phyloP scores from a whole-genome alignment of 225 moss, liverwort and hornwort genomes.

The Polytrichum formosum region DNA sequence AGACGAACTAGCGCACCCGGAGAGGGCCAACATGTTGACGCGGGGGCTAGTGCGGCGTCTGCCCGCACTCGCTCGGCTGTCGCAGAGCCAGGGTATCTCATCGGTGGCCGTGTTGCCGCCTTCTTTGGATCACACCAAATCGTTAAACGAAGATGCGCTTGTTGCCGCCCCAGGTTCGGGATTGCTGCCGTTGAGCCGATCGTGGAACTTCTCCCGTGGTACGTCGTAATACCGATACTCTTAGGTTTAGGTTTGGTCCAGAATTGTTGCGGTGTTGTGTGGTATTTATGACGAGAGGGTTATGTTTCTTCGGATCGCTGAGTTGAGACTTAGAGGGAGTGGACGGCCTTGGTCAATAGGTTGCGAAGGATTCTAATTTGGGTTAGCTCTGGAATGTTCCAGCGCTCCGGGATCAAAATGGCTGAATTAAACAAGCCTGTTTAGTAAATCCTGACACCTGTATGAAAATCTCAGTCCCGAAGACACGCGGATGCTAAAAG shows the following conservation, averaged over 20 bases:
- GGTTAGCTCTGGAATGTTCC: too few species aligned
- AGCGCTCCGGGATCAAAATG: too few species aligned
- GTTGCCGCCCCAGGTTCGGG: neutral
- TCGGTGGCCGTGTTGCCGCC: slow-evolving; percentile 6
- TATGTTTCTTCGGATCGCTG: too few species aligned
- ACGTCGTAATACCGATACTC: neutral
- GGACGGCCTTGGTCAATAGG: too few species aligned
- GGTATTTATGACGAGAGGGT: too few species aligned
- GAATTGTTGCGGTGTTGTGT: neutral
- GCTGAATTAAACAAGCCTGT: too few species aligned
- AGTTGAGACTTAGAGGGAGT: too few species aligned
- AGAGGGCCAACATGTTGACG: slow-evolving; percentile 20
- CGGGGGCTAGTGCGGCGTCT: slow-evolving; percentile 37
- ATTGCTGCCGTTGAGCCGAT: slow-evolving; percentile 16
- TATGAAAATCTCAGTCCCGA: too few species aligned
- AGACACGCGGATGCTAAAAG: too few species aligned
- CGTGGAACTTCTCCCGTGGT: slow-evolving; percentile 41
- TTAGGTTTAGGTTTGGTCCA: neutral
- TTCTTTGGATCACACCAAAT: slow-evolving; percentile 15
- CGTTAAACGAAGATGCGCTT: slow-evolving; percentile 11
- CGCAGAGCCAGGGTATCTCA: slow-evolving; percentile 20
- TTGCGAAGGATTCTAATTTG: too few species aligned
- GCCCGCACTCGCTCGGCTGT: slow-evolving; percentile 29
- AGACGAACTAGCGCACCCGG: too few species aligned
- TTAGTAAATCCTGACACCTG: too few species aligned